A percentile compares a stretch with the other conserved stretches of the same genome.
These are phyloP conservation scores for Magnolia sinica DNA, from an alignment of 164 flowering plant species.

Conservation along the genomic window DNA sequence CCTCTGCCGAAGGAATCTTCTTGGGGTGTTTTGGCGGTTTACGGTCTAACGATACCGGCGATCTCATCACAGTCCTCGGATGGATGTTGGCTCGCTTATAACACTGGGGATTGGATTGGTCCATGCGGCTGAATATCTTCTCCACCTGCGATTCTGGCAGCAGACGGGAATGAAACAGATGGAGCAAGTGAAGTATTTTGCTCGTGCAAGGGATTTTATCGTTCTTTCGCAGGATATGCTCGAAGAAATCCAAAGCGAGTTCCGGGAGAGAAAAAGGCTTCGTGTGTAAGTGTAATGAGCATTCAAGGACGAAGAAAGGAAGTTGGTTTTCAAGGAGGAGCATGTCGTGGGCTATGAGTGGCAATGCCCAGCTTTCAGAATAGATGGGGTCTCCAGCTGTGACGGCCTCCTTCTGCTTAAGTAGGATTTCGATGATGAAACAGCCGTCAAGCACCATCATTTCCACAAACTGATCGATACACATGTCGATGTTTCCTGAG, in stretches of 20 bases:
- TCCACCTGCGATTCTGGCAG: not conserved
- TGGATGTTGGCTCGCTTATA: not conserved
- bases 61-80: not conserved
- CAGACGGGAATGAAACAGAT: constrained; percentile 1
- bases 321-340: constrained; percentile 7
- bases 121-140: not conserved
- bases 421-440: not conserved
- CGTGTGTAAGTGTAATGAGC: not conserved
- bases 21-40: not conserved
- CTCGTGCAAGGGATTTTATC: not conserved
- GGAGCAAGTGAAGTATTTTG: constrained; percentile 1
- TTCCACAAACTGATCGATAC: not conserved
- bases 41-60: too few species aligned
- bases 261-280: not conserved
- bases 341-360: not conserved
- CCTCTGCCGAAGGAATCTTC: not conserved
- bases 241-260: not conserved
- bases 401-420: not conserved
- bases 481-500: not conserved
- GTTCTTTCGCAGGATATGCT: not conserved
- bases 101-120: too few species aligned
- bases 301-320: constrained; percentile 1
- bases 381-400: not conserved
- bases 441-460: constrained; percentile 8
- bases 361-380: not conserved